Conservation (phyloP, 805 yeast genomes). For the Wickerhamiella vanderwaltii region DNA sequence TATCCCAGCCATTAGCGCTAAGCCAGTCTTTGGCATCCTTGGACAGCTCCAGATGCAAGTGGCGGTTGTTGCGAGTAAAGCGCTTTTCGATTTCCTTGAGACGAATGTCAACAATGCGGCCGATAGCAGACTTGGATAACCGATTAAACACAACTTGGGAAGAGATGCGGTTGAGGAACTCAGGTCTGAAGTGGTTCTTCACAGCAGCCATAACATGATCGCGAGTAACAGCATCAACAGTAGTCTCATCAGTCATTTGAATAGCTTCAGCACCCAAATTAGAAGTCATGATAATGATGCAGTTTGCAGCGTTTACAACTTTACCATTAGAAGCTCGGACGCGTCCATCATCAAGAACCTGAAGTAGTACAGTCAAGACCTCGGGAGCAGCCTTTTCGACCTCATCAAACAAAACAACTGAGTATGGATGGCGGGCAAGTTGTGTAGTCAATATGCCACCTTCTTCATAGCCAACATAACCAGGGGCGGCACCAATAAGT, state of each 20-base stretch:
- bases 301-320: slow-evolving; percentile 81
- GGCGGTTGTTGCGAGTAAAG: slow-evolving; percentile 73
- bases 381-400: slow-evolving; percentile 99
- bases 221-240: slow-evolving; percentile 52
- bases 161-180: slow-evolving; percentile 89
- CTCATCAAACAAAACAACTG: slow-evolving; percentile 88
- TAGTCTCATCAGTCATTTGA: slow-evolving; percentile 47
- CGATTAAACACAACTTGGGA: slow-evolving; percentile 89
- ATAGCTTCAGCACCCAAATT: slow-evolving; percentile 91
- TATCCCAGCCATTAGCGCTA: slow-evolving; percentile 76
- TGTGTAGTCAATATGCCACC: slow-evolving; percentile 96
- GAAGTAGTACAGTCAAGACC: slow-evolving; percentile 81
- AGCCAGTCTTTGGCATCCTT: slow-evolving; percentile 70
- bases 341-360: slow-evolving; percentile 92
- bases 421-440: slow-evolving; percentile 79
- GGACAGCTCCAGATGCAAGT: slow-evolving; percentile 57
- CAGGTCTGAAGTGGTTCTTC: slow-evolving; percentile 87
- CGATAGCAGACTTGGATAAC: slow-evolving; percentile 78
- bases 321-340: slow-evolving; percentile 91
- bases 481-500: slow-evolving; percentile 94
- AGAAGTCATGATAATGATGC: slow-evolving; percentile 91
- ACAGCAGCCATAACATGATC: slow-evolving; percentile 76
- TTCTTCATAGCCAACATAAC: slow-evolving; percentile 92
- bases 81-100: slow-evolving; percentile 73
- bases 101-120: slow-evolving; percentile 81